Evolutionary conservation across 495 filamentous ascomycete species (phyloP), one percentile per base, ranked within the genome.

Genomic region (Podospora comata): DNA sequence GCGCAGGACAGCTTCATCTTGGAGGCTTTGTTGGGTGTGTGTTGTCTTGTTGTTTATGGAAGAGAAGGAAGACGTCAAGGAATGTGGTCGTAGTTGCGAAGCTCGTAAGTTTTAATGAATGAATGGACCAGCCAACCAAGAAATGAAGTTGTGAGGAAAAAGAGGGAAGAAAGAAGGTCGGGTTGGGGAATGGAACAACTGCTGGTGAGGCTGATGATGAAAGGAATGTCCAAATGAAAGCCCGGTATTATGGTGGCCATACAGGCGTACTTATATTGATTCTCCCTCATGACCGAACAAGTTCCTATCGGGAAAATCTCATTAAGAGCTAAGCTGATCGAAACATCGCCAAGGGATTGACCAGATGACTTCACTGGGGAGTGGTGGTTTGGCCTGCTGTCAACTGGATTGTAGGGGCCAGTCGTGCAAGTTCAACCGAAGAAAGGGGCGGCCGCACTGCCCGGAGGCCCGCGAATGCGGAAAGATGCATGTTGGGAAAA

Each of bases 1-100:
- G 59, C 71, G 66, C 16, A 28, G 23, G 70, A 64, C 53, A 76
- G 34, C 74, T 73, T 76, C 72, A 77, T 74, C 16, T 27, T 76
- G 70, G n/a, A 23, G 6, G 62, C 27, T 18, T 18, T 60, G 27
- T 15, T 6, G 34, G 5, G n/a, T 20, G 7, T 39, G 16, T 19
- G 23, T 53, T 32, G 30, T 32, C 5, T 39, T 60, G 60, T 18
- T 61, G 26, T 5, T 4, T 13, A 28, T 28, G 48, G 55, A 20
- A 67, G 56, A 7, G 32, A 30, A 67, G 55, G 18, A 27, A 60
- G 27, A 32, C 53, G 39, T 48, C 27, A 39, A 67, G n/a, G 53
- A 63, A 39, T 26, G 55, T 65, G 53, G 16, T 28, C 9, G 30
- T 18, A 61, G 26, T 9, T 39, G n/a, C 19, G 39, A 32, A 60